Evolutionary conservation across 805 yeast genomes (phyloP).

Genomic region (Ogataea salicorniae): DNA sequence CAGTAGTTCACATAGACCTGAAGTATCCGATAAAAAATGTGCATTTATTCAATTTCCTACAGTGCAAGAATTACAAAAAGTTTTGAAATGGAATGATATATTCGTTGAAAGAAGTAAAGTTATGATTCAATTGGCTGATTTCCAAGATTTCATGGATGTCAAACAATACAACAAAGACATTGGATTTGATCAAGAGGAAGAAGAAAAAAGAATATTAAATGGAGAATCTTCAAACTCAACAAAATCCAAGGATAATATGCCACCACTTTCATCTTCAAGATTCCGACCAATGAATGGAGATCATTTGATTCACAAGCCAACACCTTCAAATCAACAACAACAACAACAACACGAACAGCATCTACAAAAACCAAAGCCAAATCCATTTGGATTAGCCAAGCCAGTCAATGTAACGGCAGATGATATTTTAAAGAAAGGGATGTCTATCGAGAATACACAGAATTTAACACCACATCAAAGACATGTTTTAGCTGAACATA

Average conservation of each 20-base stretch:
- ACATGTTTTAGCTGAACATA: too few species aligned
- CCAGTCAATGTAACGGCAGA: conserved; percentile 42
- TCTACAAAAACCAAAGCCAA: conserved; percentile 34
- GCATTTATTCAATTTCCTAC: conserved; percentile 58
- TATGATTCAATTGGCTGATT: conserved; percentile 32
- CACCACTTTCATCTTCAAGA: background rate
- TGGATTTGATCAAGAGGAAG: conserved; percentile 25
- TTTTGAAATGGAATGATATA: conserved; percentile 59
- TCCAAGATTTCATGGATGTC: conserved; percentile 35
- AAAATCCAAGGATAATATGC: background rate
- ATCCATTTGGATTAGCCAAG: conserved; percentile 77
- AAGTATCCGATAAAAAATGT: conserved; percentile 43
- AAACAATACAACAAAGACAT: conserved; percentile 22
- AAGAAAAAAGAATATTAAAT: conserved; percentile 17
- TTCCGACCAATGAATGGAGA: too few species aligned
- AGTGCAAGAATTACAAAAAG: conserved; percentile 49
- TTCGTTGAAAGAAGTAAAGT: conserved; percentile 33
- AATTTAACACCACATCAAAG: too few species aligned
- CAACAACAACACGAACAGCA: background rate
- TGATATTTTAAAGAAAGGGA: conserved; percentile 5
- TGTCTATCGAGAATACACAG: conserved; percentile 2
- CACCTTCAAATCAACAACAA: background rate
- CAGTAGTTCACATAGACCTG: conserved; percentile 39
- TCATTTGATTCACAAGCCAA: background rate
- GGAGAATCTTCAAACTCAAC: too few species aligned